Evolutionary conservation across 2,329 filamentous ascomycete genomes (phyloP).

Genomic region (Cladophialophora immunda): DNA sequence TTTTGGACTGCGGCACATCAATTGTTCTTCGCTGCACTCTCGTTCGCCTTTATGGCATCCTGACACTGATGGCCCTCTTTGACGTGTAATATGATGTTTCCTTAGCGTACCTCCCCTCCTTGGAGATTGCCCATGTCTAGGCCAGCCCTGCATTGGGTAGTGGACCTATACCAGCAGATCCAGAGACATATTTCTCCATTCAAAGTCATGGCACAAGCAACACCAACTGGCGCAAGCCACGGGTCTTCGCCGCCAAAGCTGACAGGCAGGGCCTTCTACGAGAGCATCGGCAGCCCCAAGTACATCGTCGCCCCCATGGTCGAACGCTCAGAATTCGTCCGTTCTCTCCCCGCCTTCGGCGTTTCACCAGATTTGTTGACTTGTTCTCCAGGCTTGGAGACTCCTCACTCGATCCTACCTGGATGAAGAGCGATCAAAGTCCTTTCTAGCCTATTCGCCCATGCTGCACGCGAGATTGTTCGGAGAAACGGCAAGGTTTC

Average conservation of each 20-base stretch:
- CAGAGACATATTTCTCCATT: constrained; percentile 5
- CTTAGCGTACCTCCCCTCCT: background rate
- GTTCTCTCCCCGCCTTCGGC: constrained; percentile 46
- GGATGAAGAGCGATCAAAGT: constrained; percentile 67
- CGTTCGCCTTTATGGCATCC: background rate
- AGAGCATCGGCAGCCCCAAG: constrained; percentile 92
- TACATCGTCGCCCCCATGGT: constrained; percentile 96
- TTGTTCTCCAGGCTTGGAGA: constrained; percentile 79
- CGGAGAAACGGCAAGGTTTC: constrained; percentile 76
- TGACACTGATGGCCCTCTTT: background rate
- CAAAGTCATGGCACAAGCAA: constrained; percentile 32
- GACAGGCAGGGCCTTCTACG: constrained; percentile 88
- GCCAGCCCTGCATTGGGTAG: background rate
- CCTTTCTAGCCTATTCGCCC: constrained; percentile 86
- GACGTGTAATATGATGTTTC: background rate
- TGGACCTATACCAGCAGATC: constrained; percentile 4
- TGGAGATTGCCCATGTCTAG: constrained; percentile 15
- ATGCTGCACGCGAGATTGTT: constrained; percentile 97
- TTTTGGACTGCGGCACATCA: background rate
- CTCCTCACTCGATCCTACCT: constrained; percentile 95
- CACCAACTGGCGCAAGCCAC: constrained; percentile 19
- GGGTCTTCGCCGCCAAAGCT: constrained; percentile 62
- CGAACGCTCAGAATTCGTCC: constrained; percentile 95
- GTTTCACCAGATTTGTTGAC: constrained; percentile 28
- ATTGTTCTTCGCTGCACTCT: background rate